Evolutionary conservation across 2,329 filamentous ascomycete species (phyloP).

Genomic region (Xylariales sp.): DNA sequence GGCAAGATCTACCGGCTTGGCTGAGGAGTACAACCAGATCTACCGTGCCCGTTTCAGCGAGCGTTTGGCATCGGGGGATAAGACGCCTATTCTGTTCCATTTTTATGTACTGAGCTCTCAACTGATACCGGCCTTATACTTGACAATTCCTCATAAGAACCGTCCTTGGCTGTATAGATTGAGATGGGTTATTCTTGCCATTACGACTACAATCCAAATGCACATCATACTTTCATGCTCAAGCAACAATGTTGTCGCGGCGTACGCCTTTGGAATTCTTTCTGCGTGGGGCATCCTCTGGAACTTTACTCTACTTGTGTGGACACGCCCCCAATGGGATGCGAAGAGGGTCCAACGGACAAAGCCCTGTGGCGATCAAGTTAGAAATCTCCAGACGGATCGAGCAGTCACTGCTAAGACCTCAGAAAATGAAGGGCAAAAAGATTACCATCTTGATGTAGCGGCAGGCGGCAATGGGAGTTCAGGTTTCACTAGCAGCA

Average conservation of each 20-base stretch:
- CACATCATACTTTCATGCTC: slow-evolving; percentile 36
- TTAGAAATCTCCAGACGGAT: too few relatives aligned
- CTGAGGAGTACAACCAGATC: slow-evolving; percentile 19
- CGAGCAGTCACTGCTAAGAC: too few relatives aligned
- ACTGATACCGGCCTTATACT: slow-evolving; percentile 48
- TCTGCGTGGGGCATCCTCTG: slow-evolving; percentile 47
- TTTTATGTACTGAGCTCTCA: slow-evolving; percentile 43
- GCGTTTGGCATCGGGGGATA: slow-evolving; percentile 30
- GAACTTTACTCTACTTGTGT: slow-evolving; percentile 45
- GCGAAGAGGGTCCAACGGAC: slow-evolving; percentile 51
- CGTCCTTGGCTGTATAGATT: slow-evolving; percentile 46
- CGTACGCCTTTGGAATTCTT: slow-evolving; percentile 47
- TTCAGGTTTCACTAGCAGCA: too few relatives aligned
- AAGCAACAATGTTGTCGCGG: slow-evolving; percentile 46
- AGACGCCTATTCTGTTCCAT: slow-evolving; percentile 48
- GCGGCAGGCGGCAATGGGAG: too few relatives aligned
- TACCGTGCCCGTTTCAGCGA: slow-evolving; percentile 21
- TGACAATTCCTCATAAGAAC: slow-evolving; percentile 49
- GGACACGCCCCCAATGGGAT: slow-evolving; percentile 53
- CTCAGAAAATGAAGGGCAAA: too few relatives aligned
- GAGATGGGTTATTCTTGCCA: slow-evolving; percentile 44
- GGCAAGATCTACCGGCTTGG: too few relatives aligned
- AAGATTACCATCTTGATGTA: too few relatives aligned
- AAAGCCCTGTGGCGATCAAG: too few relatives aligned
- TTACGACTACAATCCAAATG: slow-evolving; percentile 38